phyloP scores from a whole-genome alignment of 2,329 filamentous ascomycete genomes.

The Verticillium klebahnii region DNA sequence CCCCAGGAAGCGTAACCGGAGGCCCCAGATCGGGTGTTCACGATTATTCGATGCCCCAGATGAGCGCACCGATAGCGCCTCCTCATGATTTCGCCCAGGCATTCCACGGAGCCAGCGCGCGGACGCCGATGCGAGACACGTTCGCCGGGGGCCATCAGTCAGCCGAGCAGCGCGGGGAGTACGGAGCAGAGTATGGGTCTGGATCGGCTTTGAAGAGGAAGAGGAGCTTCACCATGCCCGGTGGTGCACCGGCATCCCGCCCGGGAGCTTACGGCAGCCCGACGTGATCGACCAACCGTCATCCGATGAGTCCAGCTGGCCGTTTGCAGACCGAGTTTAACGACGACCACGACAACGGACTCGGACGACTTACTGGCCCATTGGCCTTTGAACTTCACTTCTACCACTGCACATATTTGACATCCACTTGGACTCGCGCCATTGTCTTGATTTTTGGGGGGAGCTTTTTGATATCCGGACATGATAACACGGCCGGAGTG shows the following conservation, averaged over 20 bases:
- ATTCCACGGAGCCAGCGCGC: constrained; percentile 35
- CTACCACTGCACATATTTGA: background rate
- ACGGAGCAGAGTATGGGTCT: constrained; percentile 17
- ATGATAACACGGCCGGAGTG: background rate
- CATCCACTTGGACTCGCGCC: background rate
- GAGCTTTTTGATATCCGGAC: background rate
- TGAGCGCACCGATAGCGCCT: constrained; percentile 50
- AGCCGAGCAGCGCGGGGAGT: constrained; percentile 16
- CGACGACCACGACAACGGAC: background rate
- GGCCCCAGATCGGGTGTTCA: constrained; percentile 25
- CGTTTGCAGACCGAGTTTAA: background rate
- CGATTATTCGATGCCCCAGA: constrained; percentile 49
- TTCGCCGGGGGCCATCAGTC: constrained; percentile 29
- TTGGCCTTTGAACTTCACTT: background rate
- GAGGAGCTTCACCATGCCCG: constrained; percentile 26
- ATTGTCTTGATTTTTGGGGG: background rate
- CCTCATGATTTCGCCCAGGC: constrained; percentile 48
- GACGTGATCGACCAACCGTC: constrained; percentile 5
- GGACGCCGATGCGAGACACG: constrained; percentile 40
- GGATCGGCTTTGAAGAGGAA: constrained; percentile 28
- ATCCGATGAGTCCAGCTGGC: background rate
- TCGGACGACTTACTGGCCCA: background rate
- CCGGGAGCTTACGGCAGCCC: constrained; percentile 15
- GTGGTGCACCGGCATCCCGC: constrained; percentile 9
- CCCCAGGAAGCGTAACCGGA: constrained; percentile 23